Evolutionary conservation across 129 eudicot species (phyloP).

Genomic region (Ambrosia trifida): DNA sequence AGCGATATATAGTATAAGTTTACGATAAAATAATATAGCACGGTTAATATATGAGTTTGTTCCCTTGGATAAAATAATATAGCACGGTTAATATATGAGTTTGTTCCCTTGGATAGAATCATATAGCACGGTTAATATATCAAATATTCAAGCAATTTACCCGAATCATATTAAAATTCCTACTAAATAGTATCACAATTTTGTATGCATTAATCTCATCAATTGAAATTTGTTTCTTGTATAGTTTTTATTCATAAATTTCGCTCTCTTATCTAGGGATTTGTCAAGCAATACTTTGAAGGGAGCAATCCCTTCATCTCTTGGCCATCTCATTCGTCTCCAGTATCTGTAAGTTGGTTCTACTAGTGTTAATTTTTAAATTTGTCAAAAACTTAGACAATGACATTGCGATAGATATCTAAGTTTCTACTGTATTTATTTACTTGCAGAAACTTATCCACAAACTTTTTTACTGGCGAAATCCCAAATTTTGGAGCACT

Average conservation of each 20-base stretch:
- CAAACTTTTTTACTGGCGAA: conserved; percentile 90
- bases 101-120: background rate
- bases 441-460: conserved; percentile 69
- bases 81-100: background rate
- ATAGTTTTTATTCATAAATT: background rate
- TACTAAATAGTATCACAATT: background rate
- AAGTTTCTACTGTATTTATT: background rate
- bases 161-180: background rate
- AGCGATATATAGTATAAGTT: background rate
- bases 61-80: background rate
- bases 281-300: conserved; percentile 82
- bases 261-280: conserved; percentile 46
- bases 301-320: conserved; percentile 93
- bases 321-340: conserved; percentile 76
- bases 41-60: background rate
- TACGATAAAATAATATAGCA: background rate
- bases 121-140: background rate
- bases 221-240: conserved; percentile 7
- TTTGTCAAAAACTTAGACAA: conserved; percentile 1
- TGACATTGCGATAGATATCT: background rate
- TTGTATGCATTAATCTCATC: background rate
- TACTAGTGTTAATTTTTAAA: background rate
- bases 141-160: background rate
- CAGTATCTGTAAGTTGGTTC: conserved; percentile 60
- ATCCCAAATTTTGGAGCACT: conserved; percentile 83